Evolutionary conservation across 2,329 filamentous ascomycete species (phyloP).

Genomic region (Gremmenia infestans): DNA sequence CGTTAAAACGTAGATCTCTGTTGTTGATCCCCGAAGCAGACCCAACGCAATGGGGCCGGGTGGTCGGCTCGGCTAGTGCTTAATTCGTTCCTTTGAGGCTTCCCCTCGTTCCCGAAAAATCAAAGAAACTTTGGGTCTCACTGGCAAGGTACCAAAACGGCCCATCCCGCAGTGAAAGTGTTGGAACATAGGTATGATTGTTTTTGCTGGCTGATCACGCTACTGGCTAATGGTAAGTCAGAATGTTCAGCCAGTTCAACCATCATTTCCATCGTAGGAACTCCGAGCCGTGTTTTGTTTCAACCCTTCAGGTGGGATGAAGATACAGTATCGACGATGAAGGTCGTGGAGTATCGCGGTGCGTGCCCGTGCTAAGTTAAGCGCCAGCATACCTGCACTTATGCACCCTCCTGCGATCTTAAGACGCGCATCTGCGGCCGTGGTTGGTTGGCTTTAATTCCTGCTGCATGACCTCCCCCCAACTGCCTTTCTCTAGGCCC

Average conservation of each 20-base stretch:
- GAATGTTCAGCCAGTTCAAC: not conserved
- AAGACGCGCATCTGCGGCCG: conserved; percentile 24
- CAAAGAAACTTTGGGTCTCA: not conserved
- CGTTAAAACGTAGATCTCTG: not conserved
- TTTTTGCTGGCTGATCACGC: not conserved
- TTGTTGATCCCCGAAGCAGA: not conserved
- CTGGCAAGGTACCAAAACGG: conserved; percentile 15
- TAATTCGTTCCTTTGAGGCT: not conserved
- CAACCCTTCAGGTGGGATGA: not conserved
- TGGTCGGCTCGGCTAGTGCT: conserved; percentile 13
- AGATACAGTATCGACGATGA: not conserved
- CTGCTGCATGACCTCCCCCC: conserved; percentile 13
- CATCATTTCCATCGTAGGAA: not conserved
- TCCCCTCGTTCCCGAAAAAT: not conserved
- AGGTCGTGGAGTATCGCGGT: not conserved
- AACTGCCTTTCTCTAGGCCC: conserved; percentile 14
- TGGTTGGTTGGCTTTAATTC: conserved; percentile 20
- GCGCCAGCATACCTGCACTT: conserved; percentile 16
- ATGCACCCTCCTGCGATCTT: conserved; percentile 21
- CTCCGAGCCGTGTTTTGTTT: conserved; percentile 4
- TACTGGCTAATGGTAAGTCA: conserved; percentile 4
- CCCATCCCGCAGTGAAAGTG: conserved; percentile 10
- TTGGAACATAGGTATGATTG: not conserved
- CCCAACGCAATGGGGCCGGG: conserved; percentile 8
- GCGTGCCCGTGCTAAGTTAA: conserved; percentile 2